Conservation (phyloP, 345 rosid genomes). For the Nasturtium officinale region DNA sequence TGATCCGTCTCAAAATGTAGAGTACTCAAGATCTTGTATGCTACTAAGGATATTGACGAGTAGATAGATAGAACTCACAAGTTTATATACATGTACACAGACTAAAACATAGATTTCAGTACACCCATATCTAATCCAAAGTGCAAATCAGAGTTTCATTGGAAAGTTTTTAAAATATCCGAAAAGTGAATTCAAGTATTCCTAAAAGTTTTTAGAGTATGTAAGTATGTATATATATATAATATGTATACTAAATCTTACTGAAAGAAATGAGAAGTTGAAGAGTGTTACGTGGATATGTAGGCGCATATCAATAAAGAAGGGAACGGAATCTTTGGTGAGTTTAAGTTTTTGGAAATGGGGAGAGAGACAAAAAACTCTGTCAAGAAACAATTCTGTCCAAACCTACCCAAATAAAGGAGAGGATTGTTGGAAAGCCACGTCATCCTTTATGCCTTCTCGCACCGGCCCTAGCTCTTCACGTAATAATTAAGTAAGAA, state of each 20-base stretch:
- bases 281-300: conserved; percentile 33
- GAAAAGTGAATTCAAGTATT: background rate
- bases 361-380: conserved; percentile 19
- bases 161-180: background rate
- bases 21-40: background rate
- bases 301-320: conserved; percentile 5
- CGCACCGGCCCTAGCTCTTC: conserved; percentile 36
- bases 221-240: background rate
- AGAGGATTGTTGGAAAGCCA: conserved; percentile 18
- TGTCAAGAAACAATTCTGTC: conserved; percentile 19
- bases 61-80: background rate
- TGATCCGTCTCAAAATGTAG: background rate
- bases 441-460: conserved; percentile 16
- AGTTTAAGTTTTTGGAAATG: conserved; percentile 9
- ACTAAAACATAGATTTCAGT: background rate
- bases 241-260: background rate
- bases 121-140: background rate
- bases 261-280: conserved; percentile 2
- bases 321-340: conserved; percentile 23
- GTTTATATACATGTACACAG: background rate
- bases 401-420: conserved; percentile 13
- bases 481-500: background rate
- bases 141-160: background rate
- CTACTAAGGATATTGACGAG: background rate
- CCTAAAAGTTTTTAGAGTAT: background rate